Base-by-base conservation (phyloP, 495 filamentous ascomycete genomes). In the Lophiotrema nucula region DNA sequence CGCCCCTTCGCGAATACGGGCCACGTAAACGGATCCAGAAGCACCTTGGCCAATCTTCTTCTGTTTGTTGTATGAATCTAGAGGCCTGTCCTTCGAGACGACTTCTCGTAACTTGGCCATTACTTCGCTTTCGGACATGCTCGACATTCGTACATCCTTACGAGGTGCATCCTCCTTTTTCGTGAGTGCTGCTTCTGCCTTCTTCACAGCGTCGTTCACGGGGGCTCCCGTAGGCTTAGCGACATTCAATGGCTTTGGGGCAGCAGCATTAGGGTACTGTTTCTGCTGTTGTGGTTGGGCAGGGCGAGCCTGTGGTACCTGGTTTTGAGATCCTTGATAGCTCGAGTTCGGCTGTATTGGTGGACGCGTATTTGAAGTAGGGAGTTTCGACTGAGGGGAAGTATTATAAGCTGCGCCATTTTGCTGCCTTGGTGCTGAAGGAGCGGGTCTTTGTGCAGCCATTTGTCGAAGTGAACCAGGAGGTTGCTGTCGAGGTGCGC, bases 1-100 rank as follows among this genome's bases (percentile, higher is more conserved):
- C 25, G 90, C 83, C 60, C 78, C 77, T 56, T 91, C 85, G 66
- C 90, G 89, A 47, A 97, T 86, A 62, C 92, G 92, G 38, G 93
- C 93, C 58, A 98, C 95, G 70, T 98, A 98, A 31, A 98, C 93
- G 24, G 92, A 96, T 47, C 93, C 93, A 24, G 93, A 97, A 58
- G 93, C 93, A 70, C 93, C 93, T 70, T 97, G 95, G 8, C 93
- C 93, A 69, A 98, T 96, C 79, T 98, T 98, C 78, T 96, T 96
- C 70, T 97, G 92, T 76, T 98, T 98, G 64, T 88, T 89, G 72
- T 98, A 98, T 3, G 89, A 90, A 48, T 90, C 77, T 56, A 92
- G 87, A 16, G 93, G 93, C 67, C 95, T 90, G 38, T 91, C 89
- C 63, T 89, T 90, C 43, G 90, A 96, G 0, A 98, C 93, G 3